These are phyloP conservation scores for Vicia faba DNA, from an alignment of 306 rosid species.

Conservation along the genomic window DNA sequence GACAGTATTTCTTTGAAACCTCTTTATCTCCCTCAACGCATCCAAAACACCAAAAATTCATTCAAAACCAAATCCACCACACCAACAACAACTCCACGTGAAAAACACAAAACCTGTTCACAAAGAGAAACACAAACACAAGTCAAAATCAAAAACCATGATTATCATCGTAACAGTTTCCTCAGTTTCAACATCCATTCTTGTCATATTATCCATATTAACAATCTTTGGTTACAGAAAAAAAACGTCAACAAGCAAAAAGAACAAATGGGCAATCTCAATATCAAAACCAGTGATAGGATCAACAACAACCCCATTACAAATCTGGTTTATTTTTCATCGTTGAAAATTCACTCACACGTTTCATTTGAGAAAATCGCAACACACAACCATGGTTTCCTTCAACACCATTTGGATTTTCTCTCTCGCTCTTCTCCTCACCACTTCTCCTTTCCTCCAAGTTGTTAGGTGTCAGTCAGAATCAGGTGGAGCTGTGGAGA, in stretches of 20 bases:
- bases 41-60: too few relatives aligned
- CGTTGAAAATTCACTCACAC: conserved; percentile 12
- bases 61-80: too few relatives aligned
- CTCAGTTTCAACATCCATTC: conserved; percentile 38
- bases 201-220: conserved; percentile 34
- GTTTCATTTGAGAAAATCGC: too few relatives aligned
- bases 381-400: conserved; percentile 50
- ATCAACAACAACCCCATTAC: not conserved
- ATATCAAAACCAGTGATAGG: conserved; percentile 75
- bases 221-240: conserved; percentile 45
- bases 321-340: conserved; percentile 23
- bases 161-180: conserved; percentile 40
- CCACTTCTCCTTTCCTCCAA: conserved; percentile 72
- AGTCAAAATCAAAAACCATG: conserved; percentile 32
- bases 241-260: conserved; percentile 45
- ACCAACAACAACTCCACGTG: too few relatives aligned
- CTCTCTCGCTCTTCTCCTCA: conserved; percentile 65
- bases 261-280: conserved; percentile 90
- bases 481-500: conserved; percentile 50
- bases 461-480: conserved; percentile 77
- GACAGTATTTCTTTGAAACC: too few relatives aligned
- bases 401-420: conserved; percentile 51
- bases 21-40: too few relatives aligned
- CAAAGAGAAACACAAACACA: too few relatives aligned
- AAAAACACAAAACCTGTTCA: too few relatives aligned